These are phyloP conservation scores for Alternaria burnsii DNA, from an alignment of 2,329 filamentous ascomycete species.

Conservation along the genomic window DNA sequence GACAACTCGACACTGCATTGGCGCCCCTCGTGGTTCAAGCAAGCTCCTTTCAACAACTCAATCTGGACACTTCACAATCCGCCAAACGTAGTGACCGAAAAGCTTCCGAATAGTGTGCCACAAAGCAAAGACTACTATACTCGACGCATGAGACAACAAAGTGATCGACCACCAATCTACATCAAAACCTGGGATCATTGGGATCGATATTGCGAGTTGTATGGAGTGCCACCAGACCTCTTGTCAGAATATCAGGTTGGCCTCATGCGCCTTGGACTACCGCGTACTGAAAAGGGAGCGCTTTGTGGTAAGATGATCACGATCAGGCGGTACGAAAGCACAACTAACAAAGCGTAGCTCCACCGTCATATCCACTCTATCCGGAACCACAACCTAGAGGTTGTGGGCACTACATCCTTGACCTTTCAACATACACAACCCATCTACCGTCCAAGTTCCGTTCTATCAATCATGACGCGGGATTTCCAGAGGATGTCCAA, in stretches of 20 bases:
- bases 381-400: constrained; percentile 32
- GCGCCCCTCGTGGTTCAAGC: constrained; percentile 40
- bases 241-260: constrained; percentile 31
- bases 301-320: constrained; percentile 15
- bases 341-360: constrained; percentile 12
- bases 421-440: constrained; percentile 13
- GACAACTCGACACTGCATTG: constrained; percentile 41
- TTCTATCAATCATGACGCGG: not conserved
- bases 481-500: constrained; percentile 4
- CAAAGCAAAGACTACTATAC: constrained; percentile 23
- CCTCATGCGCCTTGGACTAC: constrained; percentile 30
- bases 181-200: constrained; percentile 37
- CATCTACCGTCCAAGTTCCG: constrained; percentile 32
- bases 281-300: constrained; percentile 5
- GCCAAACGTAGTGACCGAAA: constrained; percentile 40
- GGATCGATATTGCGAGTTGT: constrained; percentile 31
- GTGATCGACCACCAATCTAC: constrained; percentile 26
- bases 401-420: constrained; percentile 28
- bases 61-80: constrained; percentile 44
- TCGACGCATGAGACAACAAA: constrained; percentile 28
- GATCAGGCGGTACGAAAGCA: not conserved
- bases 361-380: constrained; percentile 32
- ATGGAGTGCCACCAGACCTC: constrained; percentile 35
- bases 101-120: constrained; percentile 11
- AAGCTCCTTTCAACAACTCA: not conserved